These are phyloP conservation scores for Kokia cookei DNA, from an alignment of 441 rosid species.

Conservation along the genomic window DNA sequence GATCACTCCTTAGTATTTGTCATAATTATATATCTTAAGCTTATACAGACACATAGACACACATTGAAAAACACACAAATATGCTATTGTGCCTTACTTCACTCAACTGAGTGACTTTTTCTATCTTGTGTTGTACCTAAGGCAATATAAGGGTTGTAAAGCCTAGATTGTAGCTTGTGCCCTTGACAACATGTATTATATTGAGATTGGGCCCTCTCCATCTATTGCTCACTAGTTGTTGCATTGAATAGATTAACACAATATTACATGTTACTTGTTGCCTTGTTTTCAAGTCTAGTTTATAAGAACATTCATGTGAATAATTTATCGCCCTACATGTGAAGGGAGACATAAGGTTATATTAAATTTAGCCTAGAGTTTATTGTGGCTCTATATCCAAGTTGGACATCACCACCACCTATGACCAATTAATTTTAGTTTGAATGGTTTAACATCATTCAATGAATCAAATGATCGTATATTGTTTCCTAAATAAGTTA, in stretches of 20 bases:
- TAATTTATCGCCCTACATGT: background rate
- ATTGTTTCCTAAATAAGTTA: background rate
- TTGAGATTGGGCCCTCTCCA: background rate
- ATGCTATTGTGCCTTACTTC: too few species aligned
- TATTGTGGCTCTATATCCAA: background rate
- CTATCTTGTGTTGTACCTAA: background rate
- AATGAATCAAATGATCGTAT: background rate
- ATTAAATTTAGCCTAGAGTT: background rate
- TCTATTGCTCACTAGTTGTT: background rate
- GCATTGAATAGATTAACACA: background rate
- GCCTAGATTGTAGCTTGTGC: too few species aligned
- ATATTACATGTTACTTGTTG: background rate
- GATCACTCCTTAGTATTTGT: too few species aligned
- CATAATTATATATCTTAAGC: too few species aligned
- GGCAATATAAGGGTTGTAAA: too few species aligned
- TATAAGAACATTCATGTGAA: background rate
- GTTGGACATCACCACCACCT: background rate
- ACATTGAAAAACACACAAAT: too few species aligned
- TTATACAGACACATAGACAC: too few species aligned
- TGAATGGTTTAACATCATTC: background rate
- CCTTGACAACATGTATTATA: too few species aligned
- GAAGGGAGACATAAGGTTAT: background rate
- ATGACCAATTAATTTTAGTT: background rate
- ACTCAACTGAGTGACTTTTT: too few species aligned
- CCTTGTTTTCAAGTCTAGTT: background rate